Evolutionary conservation across 208 protist genomes (phyloP), one percentile per base, ranked within the genome.

Genomic region (Vickermania ingenoplastis): DNA sequence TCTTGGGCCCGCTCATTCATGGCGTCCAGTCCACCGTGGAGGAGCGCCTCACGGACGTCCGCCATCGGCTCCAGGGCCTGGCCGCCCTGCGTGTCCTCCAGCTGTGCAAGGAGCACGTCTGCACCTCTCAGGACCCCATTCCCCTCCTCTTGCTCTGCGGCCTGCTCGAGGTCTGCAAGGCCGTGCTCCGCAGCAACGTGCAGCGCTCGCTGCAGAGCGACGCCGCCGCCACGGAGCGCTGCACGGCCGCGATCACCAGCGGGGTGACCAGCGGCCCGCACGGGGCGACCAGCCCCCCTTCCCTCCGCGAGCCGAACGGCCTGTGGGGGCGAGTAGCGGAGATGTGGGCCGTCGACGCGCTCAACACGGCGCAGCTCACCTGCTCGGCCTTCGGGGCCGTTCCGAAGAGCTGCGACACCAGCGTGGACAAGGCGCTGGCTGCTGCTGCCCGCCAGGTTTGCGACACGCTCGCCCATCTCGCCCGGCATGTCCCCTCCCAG

Each of bases 101-200:
- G 53, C 71, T 81, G 51, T 63, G 74, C 2, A 91, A 91, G 77
- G 74, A 77, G 63, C 75, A 86, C 57, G 67, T 94, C 30, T 91
- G 87, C 69, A 83, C 74, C 59, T 79, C 74, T 11, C 69, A 76
- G 2, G 77, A 91, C 64, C 87, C 87, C 22, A 82, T 94, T 54
- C 87, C 87, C 17, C 73, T 94, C 7, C 52, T 94, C 30, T 62
- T 94, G 29, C 73, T 94, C 24, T 91, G 87, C 62, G 67, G 74
- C 31, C 60, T 89, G 45, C 72, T 94, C n/a, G 87, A 91, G 65
- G 75, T 77, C 55, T 64, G 71, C 36, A 91, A 91, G 70, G 59
- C 72, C 25, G 74, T 60, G 48, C 71, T 94, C 30, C 71, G 60
- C 56, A 65, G 57, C 41, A 79, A 70, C 27, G 62, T 91, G 30